These are phyloP conservation scores for Saccharum hybrid DNA, from an alignment of 202 grass and related monocot species.

Conservation along the genomic window DNA sequence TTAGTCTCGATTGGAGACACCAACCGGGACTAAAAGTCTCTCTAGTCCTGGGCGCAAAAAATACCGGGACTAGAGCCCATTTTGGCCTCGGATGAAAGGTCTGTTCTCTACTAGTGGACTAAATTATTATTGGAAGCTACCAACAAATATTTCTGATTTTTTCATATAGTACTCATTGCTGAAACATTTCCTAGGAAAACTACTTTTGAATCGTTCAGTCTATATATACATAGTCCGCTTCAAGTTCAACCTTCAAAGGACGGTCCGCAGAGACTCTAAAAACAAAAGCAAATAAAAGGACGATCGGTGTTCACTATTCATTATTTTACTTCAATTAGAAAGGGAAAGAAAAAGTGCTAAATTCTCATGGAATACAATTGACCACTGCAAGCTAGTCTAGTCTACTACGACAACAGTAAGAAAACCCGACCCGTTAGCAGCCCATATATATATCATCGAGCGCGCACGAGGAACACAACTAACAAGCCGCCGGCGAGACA, in stretches of 20 bases:
- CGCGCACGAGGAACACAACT: slow-evolving; percentile 38
- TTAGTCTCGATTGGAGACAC: too few relatives aligned
- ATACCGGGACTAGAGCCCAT: too few relatives aligned
- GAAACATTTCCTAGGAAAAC: background rate
- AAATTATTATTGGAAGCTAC: background rate
- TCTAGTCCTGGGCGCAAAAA: too few relatives aligned
- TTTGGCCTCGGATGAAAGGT: too few relatives aligned
- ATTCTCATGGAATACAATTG: slow-evolving; percentile 12
- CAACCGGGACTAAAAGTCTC: too few relatives aligned
- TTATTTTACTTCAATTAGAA: background rate
- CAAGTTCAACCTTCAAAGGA: slow-evolving; percentile 2
- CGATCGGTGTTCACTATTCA: background rate
- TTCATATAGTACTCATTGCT: background rate
- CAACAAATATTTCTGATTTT: background rate
- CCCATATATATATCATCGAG: slow-evolving; percentile 18
- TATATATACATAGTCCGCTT: background rate
- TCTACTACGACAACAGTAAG: background rate
- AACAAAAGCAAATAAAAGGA: background rate
- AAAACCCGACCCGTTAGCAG: slow-evolving; percentile 20
- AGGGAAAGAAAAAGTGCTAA: background rate
- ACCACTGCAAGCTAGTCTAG: background rate
- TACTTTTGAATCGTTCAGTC: background rate
- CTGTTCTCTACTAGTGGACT: too few relatives aligned
- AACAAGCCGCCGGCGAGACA: background rate
- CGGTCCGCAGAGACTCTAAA: background rate